Conservation (phyloP, 2,329 filamentous ascomycete species). For the Aureobasidium sp. region DNA sequence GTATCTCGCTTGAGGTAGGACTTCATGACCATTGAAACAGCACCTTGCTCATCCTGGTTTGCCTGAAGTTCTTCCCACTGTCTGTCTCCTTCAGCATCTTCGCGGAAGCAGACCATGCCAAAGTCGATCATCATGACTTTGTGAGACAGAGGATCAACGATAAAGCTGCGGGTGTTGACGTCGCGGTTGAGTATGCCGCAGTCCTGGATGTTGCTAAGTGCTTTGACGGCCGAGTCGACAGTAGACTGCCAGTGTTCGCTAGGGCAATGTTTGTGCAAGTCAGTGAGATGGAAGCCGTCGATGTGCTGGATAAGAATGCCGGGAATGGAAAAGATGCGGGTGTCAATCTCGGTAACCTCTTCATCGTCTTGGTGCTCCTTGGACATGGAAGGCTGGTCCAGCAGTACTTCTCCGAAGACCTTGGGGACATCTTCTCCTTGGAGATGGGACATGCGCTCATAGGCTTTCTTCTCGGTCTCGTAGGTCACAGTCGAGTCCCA, state of each 20-base stretch:
- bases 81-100: not conserved
- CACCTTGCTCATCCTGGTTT: not conserved
- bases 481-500: not conserved
- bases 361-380: not conserved
- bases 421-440: not conserved
- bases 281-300: not conserved
- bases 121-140: constrained; percentile 4
- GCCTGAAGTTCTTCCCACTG: not conserved
- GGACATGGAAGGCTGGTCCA: not conserved
- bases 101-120: not conserved
- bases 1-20: not conserved
- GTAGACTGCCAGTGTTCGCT: not conserved
- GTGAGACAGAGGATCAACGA: not conserved
- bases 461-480: not conserved
- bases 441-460: not conserved
- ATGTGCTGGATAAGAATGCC: not conserved
- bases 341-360: not conserved
- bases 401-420: not conserved
- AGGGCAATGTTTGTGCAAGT: not conserved
- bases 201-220: not conserved
- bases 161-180: not conserved
- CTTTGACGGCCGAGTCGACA: not conserved
- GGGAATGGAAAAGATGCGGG: not conserved
- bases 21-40: not conserved
- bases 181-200: not conserved